Conservation (phyloP, 2,329 filamentous ascomycete genomes). For the Clonostachys sp. region DNA sequence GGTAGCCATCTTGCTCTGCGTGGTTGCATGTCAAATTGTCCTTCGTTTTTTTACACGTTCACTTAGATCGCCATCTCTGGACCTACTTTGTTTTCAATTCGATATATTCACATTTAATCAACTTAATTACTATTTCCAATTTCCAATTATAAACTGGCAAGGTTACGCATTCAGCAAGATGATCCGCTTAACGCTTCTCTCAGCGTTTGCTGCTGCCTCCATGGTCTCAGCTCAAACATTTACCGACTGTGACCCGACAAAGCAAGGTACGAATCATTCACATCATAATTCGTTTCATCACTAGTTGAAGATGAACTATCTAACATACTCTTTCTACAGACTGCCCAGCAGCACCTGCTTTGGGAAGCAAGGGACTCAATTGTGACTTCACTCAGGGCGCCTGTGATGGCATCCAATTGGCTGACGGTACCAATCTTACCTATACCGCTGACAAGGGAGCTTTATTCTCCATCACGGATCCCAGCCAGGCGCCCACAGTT, state of each 20-base stretch:
- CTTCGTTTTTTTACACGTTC: no score
- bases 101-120: no score
- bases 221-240: not conserved
- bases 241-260: not conserved
- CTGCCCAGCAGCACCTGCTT: constrained; percentile 72
- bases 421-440: constrained; percentile 39
- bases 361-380: constrained; percentile 51
- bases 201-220: not conserved
- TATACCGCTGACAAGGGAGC: constrained; percentile 44
- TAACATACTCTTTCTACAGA: constrained; percentile 20
- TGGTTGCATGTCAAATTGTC: not conserved
- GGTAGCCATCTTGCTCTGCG: not conserved
- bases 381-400: constrained; percentile 76
- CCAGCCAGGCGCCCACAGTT: constrained; percentile 67
- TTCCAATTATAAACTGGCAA: no score
- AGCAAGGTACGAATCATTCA: constrained; percentile 1
- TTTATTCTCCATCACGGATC: constrained; percentile 62
- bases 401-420: constrained; percentile 48
- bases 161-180: no score
- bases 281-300: not conserved
- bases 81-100: no score
- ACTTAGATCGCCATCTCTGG: no score
- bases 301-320: not conserved
- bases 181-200: not conserved
- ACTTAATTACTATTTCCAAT: no score